These are phyloP conservation scores for Colletotrichum gigasporum DNA, from an alignment of 2,329 filamentous ascomycete genomes.

Conservation along the genomic window DNA sequence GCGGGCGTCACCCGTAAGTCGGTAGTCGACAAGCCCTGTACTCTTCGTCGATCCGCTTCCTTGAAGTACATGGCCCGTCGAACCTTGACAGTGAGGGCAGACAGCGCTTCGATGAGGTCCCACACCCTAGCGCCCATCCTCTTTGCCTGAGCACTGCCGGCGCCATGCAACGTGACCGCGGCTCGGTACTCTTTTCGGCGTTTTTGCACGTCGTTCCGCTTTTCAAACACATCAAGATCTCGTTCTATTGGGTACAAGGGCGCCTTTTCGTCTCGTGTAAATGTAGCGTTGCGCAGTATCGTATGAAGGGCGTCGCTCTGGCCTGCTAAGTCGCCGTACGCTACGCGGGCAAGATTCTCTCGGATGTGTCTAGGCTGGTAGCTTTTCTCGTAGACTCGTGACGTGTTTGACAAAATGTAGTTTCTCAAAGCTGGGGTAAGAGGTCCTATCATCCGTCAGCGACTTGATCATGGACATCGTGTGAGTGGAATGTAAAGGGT, in stretches of 20 bases:
- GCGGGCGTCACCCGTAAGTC: neutral
- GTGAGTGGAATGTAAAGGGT: neutral
- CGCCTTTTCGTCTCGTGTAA: neutral
- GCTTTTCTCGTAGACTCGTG: neutral
- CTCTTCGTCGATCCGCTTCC: neutral
- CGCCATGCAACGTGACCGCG: neutral
- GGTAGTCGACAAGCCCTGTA: neutral
- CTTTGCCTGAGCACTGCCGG: neutral
- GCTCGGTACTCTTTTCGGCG: neutral
- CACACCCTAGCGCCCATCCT: neutral
- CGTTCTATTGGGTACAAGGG: neutral
- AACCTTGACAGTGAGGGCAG: neutral
- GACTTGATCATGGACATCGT: neutral
- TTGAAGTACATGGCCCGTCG: neutral
- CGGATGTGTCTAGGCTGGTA: conserved; percentile 4
- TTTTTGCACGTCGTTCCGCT: neutral
- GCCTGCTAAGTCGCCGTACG: neutral
- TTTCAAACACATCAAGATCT: neutral
- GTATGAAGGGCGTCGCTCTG: neutral
- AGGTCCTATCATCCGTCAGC: neutral
- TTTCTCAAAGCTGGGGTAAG: neutral
- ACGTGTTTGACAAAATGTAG: neutral
- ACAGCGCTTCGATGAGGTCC: neutral
- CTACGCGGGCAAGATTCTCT: neutral
- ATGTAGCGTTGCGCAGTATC: neutral